phyloP scores from a whole-genome alignment of 2,329 filamentous ascomycete species.

The Magnaporthiopsis incrustans region DNA sequence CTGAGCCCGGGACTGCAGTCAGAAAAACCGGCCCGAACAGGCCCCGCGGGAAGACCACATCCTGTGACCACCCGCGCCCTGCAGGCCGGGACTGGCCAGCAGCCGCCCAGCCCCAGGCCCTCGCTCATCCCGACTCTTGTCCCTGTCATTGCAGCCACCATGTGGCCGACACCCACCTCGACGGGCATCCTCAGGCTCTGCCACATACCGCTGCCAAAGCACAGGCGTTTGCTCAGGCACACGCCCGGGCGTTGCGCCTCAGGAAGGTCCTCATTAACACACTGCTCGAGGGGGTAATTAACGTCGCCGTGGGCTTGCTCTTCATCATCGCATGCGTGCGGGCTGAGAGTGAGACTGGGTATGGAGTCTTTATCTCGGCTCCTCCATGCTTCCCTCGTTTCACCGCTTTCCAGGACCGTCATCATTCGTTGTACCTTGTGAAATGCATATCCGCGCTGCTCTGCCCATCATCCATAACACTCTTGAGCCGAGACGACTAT shows the following conservation, averaged over 20 bases:
- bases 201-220: neutral
- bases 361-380: neutral
- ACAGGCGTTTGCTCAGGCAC: neutral
- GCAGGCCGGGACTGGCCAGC: neutral
- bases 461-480: neutral
- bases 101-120: neutral
- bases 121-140: neutral
- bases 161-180: neutral
- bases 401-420: neutral
- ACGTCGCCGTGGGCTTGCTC: conserved; percentile 1
- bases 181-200: neutral
- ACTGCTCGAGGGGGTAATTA: conserved; percentile 6
- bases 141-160: neutral
- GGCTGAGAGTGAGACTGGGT: conserved; percentile 6
- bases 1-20: neutral
- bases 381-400: neutral
- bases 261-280: conserved; percentile 4
- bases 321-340: conserved; percentile 2
- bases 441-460: neutral
- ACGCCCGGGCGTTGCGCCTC: neutral
- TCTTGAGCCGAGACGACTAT: neutral
- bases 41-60: neutral
- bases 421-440: neutral
- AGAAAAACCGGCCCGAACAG: neutral
- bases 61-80: neutral